These are phyloP conservation scores for Triangularia setosa DNA, from an alignment of 2,329 filamentous ascomycete species.

Conservation along the genomic window DNA sequence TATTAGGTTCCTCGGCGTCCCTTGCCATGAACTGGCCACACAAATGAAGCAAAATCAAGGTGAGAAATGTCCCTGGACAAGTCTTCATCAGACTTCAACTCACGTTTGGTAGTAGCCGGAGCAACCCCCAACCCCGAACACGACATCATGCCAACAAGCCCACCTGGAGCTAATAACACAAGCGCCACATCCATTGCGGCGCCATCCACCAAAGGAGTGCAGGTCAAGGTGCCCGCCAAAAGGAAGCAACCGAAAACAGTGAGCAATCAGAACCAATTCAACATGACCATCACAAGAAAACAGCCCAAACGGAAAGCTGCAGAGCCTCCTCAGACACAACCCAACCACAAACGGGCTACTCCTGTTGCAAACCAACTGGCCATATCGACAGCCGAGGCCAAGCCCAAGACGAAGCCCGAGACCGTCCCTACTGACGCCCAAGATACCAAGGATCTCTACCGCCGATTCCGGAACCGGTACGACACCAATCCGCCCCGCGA, in stretches of 20 bases:
- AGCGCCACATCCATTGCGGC: not conserved
- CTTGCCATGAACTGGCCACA: not conserved
- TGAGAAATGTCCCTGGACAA: not conserved
- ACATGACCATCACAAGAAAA: not conserved
- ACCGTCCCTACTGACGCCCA: slow-evolving; percentile 3
- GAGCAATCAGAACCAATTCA: not conserved
- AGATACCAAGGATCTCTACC: slow-evolving; percentile 19
- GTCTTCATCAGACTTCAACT: not conserved
- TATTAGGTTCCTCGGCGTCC: not conserved
- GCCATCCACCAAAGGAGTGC: not conserved
- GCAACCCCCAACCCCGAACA: not conserved
- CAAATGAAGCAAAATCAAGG: not conserved
- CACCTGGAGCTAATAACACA: not conserved
- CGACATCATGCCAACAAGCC: not conserved
- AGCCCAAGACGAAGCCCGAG: not conserved
- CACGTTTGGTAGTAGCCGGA: not conserved
- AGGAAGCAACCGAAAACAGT: not conserved
- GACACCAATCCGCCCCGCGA: slow-evolving; percentile 13
- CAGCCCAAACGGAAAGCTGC: not conserved
- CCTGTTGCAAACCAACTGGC: no score
- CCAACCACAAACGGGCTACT: not conserved
- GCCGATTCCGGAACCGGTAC: slow-evolving; percentile 19
- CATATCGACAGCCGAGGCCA: not conserved
- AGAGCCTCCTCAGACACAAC: not conserved
- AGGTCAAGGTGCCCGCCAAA: not conserved